Base-by-base conservation (phyloP, 2,329 filamentous ascomycete genomes). In the Aureobasidium subglaciale region DNA sequence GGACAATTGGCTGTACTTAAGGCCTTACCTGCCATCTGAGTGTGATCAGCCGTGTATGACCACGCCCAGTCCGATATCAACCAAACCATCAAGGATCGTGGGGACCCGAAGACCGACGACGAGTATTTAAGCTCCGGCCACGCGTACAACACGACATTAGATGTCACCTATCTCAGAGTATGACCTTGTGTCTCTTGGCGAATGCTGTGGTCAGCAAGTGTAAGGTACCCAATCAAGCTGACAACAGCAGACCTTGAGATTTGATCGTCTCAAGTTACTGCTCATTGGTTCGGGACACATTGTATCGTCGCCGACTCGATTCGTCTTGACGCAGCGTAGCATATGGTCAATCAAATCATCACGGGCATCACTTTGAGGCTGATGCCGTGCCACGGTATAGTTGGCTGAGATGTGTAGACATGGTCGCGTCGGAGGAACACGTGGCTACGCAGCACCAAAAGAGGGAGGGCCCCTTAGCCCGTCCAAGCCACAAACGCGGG, bases 21-120 rank as follows among this genome's bases (percentile, higher is more conserved):
- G 18, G n/a, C n/a, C n/a, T n/a, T 30, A 11, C 16, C n/a, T 35
- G 35, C 29, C 18, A 13, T 16, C 16, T 15, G 34, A 25, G 10
- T 20, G 6, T 15, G 48, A 43, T 42, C 50, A 54, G 38, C 50
- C 4, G 20, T 24, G 4, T 37, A 54, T 43, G 50, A 54, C 50
- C 20, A 43, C 38, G 50, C 38, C 50, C 32, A 54, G 50, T 34
- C 50, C 25, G 37, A 53, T 34, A 30, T 40, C 48, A 22, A n/a
- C 30, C 48, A 27, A 27, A 52, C 10, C 30, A 40, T 6, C 25
- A 32, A 32, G 25, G 34, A 13, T 30, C n/a, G 50, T 25, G 37
- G 50, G 50, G 50, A 54, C 9, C 50, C 50, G 37, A 54, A 54
- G 50, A 43, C 37, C 50, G 50, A 54, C 50, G n/a, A 24, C 22